Base-by-base conservation (phyloP, 768 basidiomycete genomes). In the Collybia sordida region DNA sequence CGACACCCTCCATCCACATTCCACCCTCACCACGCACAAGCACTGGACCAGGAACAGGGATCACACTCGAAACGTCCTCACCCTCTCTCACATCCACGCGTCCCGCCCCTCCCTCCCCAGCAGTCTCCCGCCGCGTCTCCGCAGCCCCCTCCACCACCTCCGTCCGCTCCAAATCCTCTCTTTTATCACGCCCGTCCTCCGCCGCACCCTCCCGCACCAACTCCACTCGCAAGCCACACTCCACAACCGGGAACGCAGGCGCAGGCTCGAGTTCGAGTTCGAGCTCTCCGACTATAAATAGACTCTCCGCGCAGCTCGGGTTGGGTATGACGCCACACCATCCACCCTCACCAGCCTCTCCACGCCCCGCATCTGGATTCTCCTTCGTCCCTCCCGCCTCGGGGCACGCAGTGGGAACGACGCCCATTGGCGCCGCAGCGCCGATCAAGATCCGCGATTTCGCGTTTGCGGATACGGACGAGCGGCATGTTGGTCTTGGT, bases 391-490 rank as follows among this genome's bases (percentile, higher is more conserved):
- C 55, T 38, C 12, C 52, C 50, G 6, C 52, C 54, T 8, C 50
- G 19, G 25, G 12, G 1, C 31, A 31, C 18, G 12, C 21, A 17
- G 45, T 38, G 15, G n/a, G 34, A 45, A 12, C 35, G 41, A 22
- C 40, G 8, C 40, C 31, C 22, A 47, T 6, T 35, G 40, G 11
- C 46, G 42, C 15, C 52, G 43, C 15, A n/a, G 28, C 25, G 21
- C 53, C 63, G n/a, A 67, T 77, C 60, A 67, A 67, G 42, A 64
- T 80, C 41, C 67, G 78, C 41, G 79, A 79, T 52, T 78, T 71
- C 56, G 72, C 67, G 7, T 77, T 67, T 51, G 39, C 63, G 1
- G 19, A 58, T 7, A 37, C 54, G 2, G 73, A 78, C 52, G 67
- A 69, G 55, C 64, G 76, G 21, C 66, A 73, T 62, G 34, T 51